A percentile compares a stretch with the other conserved stretches of the same genome.
Evolutionary conservation across 495 filamentous ascomycete genomes (phyloP).

Genomic region (Talaromyces wortmannii): DNA sequence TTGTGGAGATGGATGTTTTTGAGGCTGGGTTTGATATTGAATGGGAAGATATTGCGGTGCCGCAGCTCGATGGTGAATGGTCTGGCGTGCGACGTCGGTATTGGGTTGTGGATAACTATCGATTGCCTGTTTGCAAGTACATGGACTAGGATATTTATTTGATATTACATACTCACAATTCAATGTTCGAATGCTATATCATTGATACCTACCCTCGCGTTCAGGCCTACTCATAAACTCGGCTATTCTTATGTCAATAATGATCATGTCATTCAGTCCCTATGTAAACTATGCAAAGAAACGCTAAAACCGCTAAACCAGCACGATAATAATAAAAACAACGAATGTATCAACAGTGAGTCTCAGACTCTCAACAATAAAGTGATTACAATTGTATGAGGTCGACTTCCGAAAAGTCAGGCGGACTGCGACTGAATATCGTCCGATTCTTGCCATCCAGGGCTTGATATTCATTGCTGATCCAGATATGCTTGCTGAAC

Average conservation of each 20-base stretch:
- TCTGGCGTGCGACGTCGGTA: constrained; percentile 79
- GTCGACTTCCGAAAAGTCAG: constrained; percentile 88
- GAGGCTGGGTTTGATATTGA: constrained; percentile 88
- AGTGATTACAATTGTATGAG: constrained; percentile 64
- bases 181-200: no score
- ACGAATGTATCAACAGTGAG: no score
- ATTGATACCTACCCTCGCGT: no score
- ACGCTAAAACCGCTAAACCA: background rate
- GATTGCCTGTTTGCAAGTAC: constrained; percentile 52
- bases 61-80: constrained; percentile 63
- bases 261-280: no score
- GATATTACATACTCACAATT: background rate
- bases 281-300: background rate
- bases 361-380: background rate
- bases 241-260: no score
- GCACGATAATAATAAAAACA: no score
- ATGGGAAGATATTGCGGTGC: constrained; percentile 75
- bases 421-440: constrained; percentile 82
- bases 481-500: constrained; percentile 81
- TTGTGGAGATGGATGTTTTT: constrained; percentile 84
- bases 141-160: constrained; percentile 2
- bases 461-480: constrained; percentile 85
- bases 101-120: constrained; percentile 75
- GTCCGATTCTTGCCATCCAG: constrained; percentile 78
- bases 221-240: no score